These are phyloP conservation scores for Yamadazyma siamensis DNA, from an alignment of 1,139 yeast species.

Conservation along the genomic window DNA sequence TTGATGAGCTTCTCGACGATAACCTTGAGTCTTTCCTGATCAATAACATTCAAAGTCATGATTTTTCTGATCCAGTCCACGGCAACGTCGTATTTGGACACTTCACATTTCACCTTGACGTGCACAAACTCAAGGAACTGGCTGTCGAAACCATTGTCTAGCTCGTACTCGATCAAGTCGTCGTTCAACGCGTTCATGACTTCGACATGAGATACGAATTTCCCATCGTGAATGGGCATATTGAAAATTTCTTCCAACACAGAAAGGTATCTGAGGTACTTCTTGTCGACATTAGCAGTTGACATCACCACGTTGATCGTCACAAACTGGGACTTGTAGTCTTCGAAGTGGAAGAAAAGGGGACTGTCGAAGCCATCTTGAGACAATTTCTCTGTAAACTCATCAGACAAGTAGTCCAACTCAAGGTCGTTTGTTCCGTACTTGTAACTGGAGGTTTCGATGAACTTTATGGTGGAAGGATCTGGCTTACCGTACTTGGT, in stretches of 20 bases:
- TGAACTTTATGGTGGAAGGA: slow-evolving; percentile 71
- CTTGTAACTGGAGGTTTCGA: slow-evolving; percentile 60
- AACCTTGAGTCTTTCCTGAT: slow-evolving; percentile 65
- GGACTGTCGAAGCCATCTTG: slow-evolving; percentile 58
- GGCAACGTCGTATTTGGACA: slow-evolving; percentile 60
- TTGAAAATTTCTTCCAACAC: slow-evolving; percentile 64
- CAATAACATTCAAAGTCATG: slow-evolving; percentile 65
- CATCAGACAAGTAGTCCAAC: slow-evolving; percentile 17
- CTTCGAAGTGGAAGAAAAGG: slow-evolving; percentile 73
- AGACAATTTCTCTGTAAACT: slow-evolving; percentile 33
- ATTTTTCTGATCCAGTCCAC: slow-evolving; percentile 74
- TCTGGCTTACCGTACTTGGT: slow-evolving; percentile 66
- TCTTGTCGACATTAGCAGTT: slow-evolving; percentile 55
- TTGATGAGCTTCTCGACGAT: slow-evolving; percentile 73
- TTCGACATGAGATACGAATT: slow-evolving; percentile 60
- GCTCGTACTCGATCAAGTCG: slow-evolving; percentile 62
- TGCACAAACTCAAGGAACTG: slow-evolving; percentile 64
- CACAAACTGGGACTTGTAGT: slow-evolving; percentile 75
- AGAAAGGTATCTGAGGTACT: slow-evolving; percentile 62
- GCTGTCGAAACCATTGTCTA: slow-evolving; percentile 57
- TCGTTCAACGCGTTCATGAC: slow-evolving; percentile 70
- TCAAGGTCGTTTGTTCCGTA: slow-evolving; percentile 36
- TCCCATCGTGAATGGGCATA: slow-evolving; percentile 59
- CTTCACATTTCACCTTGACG: slow-evolving; percentile 60
- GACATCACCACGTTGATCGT: slow-evolving; percentile 67